Conservation (phyloP, 805 yeast genomes). For the Maudiozyma turicensis region DNA sequence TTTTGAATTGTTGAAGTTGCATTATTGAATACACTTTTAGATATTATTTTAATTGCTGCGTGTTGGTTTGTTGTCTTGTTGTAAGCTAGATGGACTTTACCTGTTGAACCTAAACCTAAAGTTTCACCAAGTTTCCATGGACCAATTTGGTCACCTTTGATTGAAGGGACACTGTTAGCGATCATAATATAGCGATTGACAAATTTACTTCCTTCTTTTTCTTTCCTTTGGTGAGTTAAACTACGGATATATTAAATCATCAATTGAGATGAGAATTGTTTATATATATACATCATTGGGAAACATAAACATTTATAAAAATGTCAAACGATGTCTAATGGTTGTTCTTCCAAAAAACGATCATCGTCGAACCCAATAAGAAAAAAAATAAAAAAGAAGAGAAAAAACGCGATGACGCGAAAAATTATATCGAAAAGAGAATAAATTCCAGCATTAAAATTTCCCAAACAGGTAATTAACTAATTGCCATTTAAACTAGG, state of each 20-base stretch:
- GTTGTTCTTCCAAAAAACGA: too few species aligned
- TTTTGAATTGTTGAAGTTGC: conserved; percentile 4
- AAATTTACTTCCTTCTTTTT: neutral
- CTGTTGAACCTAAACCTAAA: conserved; percentile 92
- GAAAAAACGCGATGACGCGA: conserved; percentile 3
- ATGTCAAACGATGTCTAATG: too few species aligned
- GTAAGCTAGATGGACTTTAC: conserved; percentile 86
- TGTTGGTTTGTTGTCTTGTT: conserved; percentile 75
- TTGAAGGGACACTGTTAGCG: conserved; percentile 12
- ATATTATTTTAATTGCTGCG: conserved; percentile 95
- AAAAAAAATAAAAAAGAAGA: neutral
- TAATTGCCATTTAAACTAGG: neutral
- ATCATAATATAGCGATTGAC: neutral
- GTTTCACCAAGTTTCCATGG: conserved; percentile 97
- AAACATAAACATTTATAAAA: too few species aligned
- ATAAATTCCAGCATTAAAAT: neutral
- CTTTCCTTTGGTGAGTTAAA: neutral
- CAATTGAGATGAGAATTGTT: neutral
- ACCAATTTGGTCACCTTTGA: conserved; percentile 48
- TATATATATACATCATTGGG: neutral
- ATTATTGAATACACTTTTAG: conserved; percentile 58
- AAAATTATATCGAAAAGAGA: neutral
- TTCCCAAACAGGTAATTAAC: neutral
- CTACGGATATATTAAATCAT: too few species aligned
- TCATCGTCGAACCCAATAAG: too few species aligned